Conservation (phyloP, 257 asterid species). For the Penstemon davidsonii region DNA sequence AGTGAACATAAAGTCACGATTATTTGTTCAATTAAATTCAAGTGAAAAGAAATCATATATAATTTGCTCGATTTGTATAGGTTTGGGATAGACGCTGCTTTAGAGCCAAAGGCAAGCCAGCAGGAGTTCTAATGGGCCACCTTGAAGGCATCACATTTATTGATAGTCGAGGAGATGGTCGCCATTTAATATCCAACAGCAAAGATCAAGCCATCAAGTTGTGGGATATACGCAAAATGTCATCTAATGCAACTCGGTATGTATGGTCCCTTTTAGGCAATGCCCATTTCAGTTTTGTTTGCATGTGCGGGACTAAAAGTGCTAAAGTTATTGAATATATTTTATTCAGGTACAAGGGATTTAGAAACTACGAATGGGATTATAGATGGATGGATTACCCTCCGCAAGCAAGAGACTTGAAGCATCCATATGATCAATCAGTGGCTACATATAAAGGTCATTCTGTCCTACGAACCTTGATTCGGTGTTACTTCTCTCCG, state of each 20-base stretch:
- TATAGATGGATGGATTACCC: slow-evolving; percentile 98
- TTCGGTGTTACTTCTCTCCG: slow-evolving; percentile 93
- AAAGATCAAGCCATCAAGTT: slow-evolving; percentile 87
- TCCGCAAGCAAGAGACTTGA: slow-evolving; percentile 54
- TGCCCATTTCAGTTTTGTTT: too few relatives aligned
- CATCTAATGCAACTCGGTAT: slow-evolving; percentile 59
- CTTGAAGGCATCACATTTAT: slow-evolving; percentile 82
- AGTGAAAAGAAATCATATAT: slow-evolving; percentile 1
- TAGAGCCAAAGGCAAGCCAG: slow-evolving; percentile 63
- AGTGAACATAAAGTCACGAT: neutral
- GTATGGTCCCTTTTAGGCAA: neutral
- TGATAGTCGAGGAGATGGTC: slow-evolving; percentile 86
- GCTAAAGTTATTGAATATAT: too few relatives aligned
- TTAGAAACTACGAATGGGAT: slow-evolving; percentile 79
- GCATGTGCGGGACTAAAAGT: too few relatives aligned
- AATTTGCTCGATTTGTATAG: slow-evolving; percentile 34
- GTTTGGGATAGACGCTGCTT: slow-evolving; percentile 95
- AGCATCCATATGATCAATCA: slow-evolving; percentile 80
- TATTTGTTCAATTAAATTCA: neutral
- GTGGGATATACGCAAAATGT: slow-evolving; percentile 91
- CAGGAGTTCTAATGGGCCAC: slow-evolving; percentile 79
- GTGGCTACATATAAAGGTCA: slow-evolving; percentile 80
- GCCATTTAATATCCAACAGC: slow-evolving; percentile 81
- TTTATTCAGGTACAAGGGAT: slow-evolving; percentile 46
- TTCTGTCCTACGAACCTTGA: slow-evolving; percentile 77